These are phyloP conservation scores for Monilinia aucupariae DNA, from an alignment of 2,329 filamentous ascomycete species.

Conservation along the genomic window DNA sequence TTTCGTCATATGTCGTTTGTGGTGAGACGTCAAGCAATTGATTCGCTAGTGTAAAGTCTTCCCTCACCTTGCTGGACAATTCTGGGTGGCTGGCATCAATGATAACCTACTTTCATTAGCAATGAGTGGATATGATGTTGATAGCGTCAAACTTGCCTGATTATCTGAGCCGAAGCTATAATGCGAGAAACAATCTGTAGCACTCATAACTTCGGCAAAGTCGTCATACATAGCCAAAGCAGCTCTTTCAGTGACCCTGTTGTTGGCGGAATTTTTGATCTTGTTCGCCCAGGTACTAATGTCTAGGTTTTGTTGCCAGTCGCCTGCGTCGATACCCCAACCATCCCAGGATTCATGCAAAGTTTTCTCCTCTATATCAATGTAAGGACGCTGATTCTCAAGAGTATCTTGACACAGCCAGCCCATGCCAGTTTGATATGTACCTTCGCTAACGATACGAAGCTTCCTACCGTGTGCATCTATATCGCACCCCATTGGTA, in stretches of 20 bases:
- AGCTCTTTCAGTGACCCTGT: constrained; percentile 28
- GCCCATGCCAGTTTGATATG: constrained; percentile 75
- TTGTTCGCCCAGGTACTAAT: constrained; percentile 39
- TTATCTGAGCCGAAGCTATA: constrained; percentile 27
- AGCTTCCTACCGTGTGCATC: constrained; percentile 62
- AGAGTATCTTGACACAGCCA: constrained; percentile 61
- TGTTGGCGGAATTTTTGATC: constrained; percentile 22
- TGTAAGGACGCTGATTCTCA: constrained; percentile 35
- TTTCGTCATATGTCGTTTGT: constrained; percentile 21
- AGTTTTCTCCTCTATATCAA: constrained; percentile 55
- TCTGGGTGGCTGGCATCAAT: constrained; percentile 29
- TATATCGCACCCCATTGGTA: constrained; percentile 65
- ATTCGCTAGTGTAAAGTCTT: constrained; percentile 50
- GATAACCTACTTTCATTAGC: constrained; percentile 23
- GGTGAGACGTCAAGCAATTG: constrained; percentile 48
- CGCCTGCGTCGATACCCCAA: constrained; percentile 60
- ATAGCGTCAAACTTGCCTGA: constrained; percentile 22
- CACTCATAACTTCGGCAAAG: constrained; percentile 57
- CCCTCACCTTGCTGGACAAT: constrained; percentile 43
- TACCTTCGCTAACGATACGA: constrained; percentile 74
- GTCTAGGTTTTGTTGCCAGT: constrained; percentile 46
- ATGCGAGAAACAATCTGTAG: constrained; percentile 52
- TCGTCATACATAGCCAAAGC: constrained; percentile 48
- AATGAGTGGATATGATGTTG: neutral
- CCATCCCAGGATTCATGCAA: constrained; percentile 60